Percentiles rank a stretch among this genome's conserved stretches.
Evolutionary conservation across 2,329 filamentous ascomycete genomes (phyloP).

Genomic region (Talaromyces islandicus): DNA sequence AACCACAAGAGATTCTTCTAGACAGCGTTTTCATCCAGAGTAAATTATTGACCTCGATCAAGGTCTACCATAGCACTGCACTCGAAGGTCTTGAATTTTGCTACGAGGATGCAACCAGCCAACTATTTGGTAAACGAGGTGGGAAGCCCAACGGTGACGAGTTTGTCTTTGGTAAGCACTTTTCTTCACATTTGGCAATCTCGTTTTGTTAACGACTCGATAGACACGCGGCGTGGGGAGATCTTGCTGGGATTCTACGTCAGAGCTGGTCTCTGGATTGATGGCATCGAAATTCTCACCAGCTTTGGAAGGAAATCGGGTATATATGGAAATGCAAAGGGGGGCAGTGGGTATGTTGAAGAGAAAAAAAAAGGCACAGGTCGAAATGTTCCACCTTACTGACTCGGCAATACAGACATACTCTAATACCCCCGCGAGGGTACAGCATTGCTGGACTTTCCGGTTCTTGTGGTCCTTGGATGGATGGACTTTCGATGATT

Average conservation of each 20-base stretch:
- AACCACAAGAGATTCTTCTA: conserved; percentile 68
- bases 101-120: conserved; percentile 78
- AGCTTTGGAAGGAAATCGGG: conserved; percentile 80
- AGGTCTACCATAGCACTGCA: conserved; percentile 69
- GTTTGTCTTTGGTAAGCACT: conserved; percentile 66
- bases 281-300: conserved; percentile 84
- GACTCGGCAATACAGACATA: conserved; percentile 54
- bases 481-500: conserved; percentile 81
- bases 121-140: conserved; percentile 78
- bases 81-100: conserved; percentile 86
- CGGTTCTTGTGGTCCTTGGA: conserved; percentile 72
- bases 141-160: conserved; percentile 64
- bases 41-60: conserved; percentile 68
- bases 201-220: conserved; percentile 5
- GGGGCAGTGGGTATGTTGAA: conserved; percentile 70
- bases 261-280: conserved; percentile 72
- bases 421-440: conserved; percentile 79
- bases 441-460: conserved; percentile 85
- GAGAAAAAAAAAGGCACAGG: neutral
- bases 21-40: conserved; percentile 61
- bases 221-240: conserved; percentile 79
- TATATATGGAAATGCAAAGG: conserved; percentile 73
- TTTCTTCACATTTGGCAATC: neutral
- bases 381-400: neutral
- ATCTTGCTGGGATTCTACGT: conserved; percentile 81